phyloP scores from a whole-genome alignment of 805 yeast species.

The Candida glaebosa region DNA sequence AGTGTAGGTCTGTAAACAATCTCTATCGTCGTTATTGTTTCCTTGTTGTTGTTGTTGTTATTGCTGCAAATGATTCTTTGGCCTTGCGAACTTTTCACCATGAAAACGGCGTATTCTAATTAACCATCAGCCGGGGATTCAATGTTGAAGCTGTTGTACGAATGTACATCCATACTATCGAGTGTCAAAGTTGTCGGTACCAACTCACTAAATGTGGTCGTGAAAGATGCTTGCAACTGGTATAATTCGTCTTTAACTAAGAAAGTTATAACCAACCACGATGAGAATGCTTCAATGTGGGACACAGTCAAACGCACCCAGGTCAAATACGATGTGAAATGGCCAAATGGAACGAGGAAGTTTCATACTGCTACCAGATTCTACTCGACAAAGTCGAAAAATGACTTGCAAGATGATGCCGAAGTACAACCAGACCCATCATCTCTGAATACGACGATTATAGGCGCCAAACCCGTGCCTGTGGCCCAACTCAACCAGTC shows the following conservation, averaged over 20 bases:
- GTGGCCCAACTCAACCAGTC: slow-evolving; percentile 54
- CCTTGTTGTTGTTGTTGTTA: no score
- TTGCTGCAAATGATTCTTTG: no score
- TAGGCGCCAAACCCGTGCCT: slow-evolving; percentile 20
- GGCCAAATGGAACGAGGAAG: neutral
- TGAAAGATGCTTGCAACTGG: neutral
- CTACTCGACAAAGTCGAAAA: neutral
- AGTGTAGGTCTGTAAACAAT: no score
- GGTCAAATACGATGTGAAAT: neutral
- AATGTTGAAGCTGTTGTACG: slow-evolving; percentile 1
- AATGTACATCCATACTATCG: neutral
- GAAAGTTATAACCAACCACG: neutral
- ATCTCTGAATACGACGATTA: slow-evolving; percentile 7
- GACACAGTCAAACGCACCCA: neutral
- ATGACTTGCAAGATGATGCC: neutral
- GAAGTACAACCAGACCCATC: neutral
- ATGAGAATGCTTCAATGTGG: neutral
- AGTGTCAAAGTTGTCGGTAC: neutral
- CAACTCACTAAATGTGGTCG: neutral
- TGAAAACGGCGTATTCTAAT: no score
- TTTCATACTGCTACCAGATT: neutral
- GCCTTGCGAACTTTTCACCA: neutral
- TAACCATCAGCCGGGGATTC: no score
- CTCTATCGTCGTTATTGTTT: no score
- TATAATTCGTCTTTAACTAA: neutral